Evolutionary conservation across 768 basidiomycete genomes (phyloP).

Genomic region (Agrocybe chaxingu): DNA sequence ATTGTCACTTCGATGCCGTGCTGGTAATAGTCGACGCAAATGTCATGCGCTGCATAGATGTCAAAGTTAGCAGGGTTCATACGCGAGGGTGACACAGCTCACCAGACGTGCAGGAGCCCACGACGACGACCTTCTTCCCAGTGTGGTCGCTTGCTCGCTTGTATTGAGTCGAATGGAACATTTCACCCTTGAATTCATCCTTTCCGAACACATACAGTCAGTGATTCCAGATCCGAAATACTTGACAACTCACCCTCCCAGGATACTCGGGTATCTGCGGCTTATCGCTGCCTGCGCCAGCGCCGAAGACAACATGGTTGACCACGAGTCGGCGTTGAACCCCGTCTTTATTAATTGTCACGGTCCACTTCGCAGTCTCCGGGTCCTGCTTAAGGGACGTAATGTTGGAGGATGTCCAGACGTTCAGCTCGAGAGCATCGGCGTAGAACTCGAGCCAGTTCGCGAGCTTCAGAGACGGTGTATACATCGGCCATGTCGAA

Average conservation of each 20-base stretch:
- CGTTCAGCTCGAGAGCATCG: constrained; percentile 34
- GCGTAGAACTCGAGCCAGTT: constrained; percentile 42
- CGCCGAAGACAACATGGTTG: constrained; percentile 54
- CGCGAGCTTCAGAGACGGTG: constrained; percentile 50
- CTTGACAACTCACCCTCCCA: constrained; percentile 29
- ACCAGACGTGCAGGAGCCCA: constrained; percentile 60
- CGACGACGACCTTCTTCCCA: constrained; percentile 51
- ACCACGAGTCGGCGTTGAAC: constrained; percentile 34
- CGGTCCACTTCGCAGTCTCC: constrained; percentile 35
- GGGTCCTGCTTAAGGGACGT: constrained; percentile 26
- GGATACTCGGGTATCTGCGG: constrained; percentile 43
- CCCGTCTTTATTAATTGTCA: constrained; percentile 29
- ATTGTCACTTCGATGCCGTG: constrained; percentile 30
- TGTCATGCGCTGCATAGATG: constrained; percentile 30
- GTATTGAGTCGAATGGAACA: constrained; percentile 50
- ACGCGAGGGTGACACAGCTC: background rate
- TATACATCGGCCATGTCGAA: constrained; percentile 53
- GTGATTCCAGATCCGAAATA: too few species aligned
- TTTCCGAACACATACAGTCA: constrained; percentile 8
- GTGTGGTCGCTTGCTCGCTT: constrained; percentile 40
- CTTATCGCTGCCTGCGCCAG: constrained; percentile 45
- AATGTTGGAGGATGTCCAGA: constrained; percentile 44
- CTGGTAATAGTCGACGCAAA: constrained; percentile 30
- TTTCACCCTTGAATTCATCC: constrained; percentile 46
- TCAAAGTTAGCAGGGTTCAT: too few species aligned